Base-by-base conservation (phyloP, 805 yeast genomes). In the Pichia deserticola region DNA sequence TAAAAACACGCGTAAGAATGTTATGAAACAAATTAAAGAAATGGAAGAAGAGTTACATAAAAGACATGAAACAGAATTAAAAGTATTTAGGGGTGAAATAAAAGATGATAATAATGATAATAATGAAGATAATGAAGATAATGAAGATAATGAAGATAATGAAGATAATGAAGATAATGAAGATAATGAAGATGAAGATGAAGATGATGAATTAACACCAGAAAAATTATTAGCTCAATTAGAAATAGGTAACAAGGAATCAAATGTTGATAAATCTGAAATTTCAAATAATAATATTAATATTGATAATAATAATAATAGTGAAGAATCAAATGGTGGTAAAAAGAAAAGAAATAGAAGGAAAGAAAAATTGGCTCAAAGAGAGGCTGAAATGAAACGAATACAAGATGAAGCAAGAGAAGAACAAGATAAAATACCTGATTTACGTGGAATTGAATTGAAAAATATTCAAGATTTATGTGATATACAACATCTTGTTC, bases 311-410 rank as follows among this genome's bases (percentile, higher is more conserved):
- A 20, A 20, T 20, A 20, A 20, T 3, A 2, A 20, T 20, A 20
- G 3, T 20, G 20, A 42, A 36, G 36, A 39, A n/a, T 35, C 36
- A 30, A 34, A 40, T 13, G 53, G 55, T 42, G 41, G 44, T 5
- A 48, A 48, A 46, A 54, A 54, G 37, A 79, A 78, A 58, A 74
- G 92, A 43, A 92, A 92, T 63, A 75, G 97, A 49, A 93, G 88
- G 54, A 87, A 85, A 67, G 97, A 89, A 60, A 75, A 86, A 58
- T 62, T 89, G 28, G 95, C 92, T 0, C 79, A 76, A 61, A 74
- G 96, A 51, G 82, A 87, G 43, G 88, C 84, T 1, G 84, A 83
- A 50, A 73, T 82, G 20, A 82, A 78, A 30, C 71, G 72, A 45
- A 70, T 86, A 45, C 75, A 78, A 56, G 77, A 75, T 32, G 83